Percentiles rank a stretch among this genome's conserved stretches.
Evolutionary conservation across 2,329 filamentous ascomycete species (phyloP).

Genomic region (Microcyclosporella mali): DNA sequence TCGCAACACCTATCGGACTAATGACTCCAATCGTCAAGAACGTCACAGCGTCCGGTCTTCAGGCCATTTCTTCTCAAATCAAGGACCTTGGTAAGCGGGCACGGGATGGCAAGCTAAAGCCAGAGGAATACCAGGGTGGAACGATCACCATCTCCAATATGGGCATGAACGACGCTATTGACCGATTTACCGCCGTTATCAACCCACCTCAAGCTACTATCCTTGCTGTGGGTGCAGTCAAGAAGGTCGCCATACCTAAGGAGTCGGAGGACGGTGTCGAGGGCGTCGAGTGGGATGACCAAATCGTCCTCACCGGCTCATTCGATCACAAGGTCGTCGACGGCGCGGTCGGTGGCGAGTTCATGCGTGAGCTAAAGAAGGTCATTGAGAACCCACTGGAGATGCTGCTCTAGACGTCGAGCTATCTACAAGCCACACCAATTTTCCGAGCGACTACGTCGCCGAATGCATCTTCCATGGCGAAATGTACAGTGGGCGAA

Average conservation of each 20-base stretch:
- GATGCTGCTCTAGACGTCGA: constrained; percentile 65
- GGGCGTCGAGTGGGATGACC: constrained; percentile 83
- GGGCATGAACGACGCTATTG: constrained; percentile 97
- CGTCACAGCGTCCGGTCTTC: constrained; percentile 78
- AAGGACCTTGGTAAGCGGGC: constrained; percentile 97
- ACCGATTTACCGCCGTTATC: constrained; percentile 97
- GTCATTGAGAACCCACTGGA: constrained; percentile 95
- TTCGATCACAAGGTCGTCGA: constrained; percentile 99
- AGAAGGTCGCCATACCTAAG: constrained; percentile 85
- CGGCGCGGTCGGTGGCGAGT: constrained; percentile 91
- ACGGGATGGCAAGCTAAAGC: constrained; percentile 96
- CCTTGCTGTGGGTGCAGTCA: constrained; percentile 86
- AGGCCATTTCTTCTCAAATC: constrained; percentile 79
- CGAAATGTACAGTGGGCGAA: constrained; percentile 18
- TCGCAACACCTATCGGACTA: constrained; percentile 84
- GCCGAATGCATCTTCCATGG: constrained; percentile 9
- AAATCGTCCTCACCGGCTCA: constrained; percentile 89
- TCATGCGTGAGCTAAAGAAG: constrained; percentile 96
- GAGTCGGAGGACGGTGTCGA: constrained; percentile 76
- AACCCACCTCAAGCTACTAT: constrained; percentile 97
- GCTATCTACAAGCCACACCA: constrained; percentile 6
- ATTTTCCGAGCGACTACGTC: constrained; percentile 3
- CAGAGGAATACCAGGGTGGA: constrained; percentile 97
- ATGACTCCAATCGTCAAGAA: constrained; percentile 96
- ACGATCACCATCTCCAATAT: constrained; percentile 99